Evolutionary conservation across 192 early-diverging fungal species (phyloP), one percentile per base, ranked within the genome.

Genomic region (Mortierella antarctica): DNA sequence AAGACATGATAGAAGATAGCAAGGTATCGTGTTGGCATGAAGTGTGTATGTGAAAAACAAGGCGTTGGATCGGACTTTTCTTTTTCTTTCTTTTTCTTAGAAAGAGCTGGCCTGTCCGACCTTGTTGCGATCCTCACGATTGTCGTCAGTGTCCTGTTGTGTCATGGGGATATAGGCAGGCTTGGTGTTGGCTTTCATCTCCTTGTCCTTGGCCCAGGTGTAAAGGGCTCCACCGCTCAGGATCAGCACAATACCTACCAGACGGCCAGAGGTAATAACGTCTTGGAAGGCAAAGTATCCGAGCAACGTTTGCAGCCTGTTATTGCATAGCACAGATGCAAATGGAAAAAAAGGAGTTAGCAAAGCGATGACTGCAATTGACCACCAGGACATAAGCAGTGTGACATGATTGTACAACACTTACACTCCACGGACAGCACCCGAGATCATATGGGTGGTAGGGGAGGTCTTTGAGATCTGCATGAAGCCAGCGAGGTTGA

Each of bases 381-480:
- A 53, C 41, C 44, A 51, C 44, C 31, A 31, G 6, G 4, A 69
- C 18, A 48, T 4, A 23, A 40, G 7, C 5, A 63, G 48, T 11
- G 20, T 31, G 44, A 41, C 62, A 71, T 20, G n/a, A 48, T 14
- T 54, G 18, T 7, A 2, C 15, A 18, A 13, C 12, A 2, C 6
- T 12, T 79, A 79, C 76, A 89, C 89, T 73, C 89, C 88, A 20
- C 89, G 83, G 57, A 90, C 86, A 39, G 89, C 89, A 21, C 87
- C 83, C 17, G 83, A 86, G n/a, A 91, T 85, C 86, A 88, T 88
- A 57, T 91, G 89, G 10, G 87, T 87, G 13, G 89, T 82, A 8
- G 89, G 89, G 1, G 88, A 89, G 14, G 89, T 91, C 44, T 89
- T 86, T 58, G 89, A 89, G 66, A 91, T 91, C 45, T 89, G 89